Base-by-base conservation (phyloP, 768 basidiomycete species). In the Pleurotus salmoneostramineus region DNA sequence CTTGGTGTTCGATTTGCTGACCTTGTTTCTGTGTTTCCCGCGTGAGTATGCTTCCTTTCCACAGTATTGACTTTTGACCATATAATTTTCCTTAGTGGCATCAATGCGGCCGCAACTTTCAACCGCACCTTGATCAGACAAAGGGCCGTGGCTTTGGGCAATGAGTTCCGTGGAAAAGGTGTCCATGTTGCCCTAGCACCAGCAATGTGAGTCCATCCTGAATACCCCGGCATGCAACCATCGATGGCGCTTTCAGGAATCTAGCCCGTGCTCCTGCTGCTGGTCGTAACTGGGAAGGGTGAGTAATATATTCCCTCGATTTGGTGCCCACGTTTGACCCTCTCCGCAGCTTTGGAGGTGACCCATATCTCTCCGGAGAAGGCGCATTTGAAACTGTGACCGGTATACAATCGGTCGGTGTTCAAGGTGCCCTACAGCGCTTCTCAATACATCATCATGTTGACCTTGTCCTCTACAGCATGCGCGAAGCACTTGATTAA, bases 151-250 rank as follows among this genome's bases (percentile, higher is more conserved):
- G 82, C 82, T 0, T 77, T 88, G 66, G 87, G 85, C 1, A 66
- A 73, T 21, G 88, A 89, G 65, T 83, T 83, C 70, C 74, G 73
- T 46, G 82, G 78, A 42, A 84, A 85, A 67, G 87, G 87, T 27
- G 77, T 83, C 6, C 66, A 87, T 67, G 77, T 82, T 51, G 77
- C 72, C 6, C 70, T 83, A 14, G 80, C 78, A 1, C 82, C 82
- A 1, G 76, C 76, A 70, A 82, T 81, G 78, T 77, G 58, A 6
- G 73, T 67, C 6, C 6, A 34, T 31, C 14, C 4, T 37, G 15
- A 6, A 10, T 17, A n/a, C 36, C 56, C 10, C 6, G 12, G 17
- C 7, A 10, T 43, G 32, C 31, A 5, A 40, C 17, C n/a, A 8
- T 47, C 33, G 44, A 47, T 40, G 15, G 52, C 58, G 17, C 37